A percentile compares a stretch with the other conserved stretches of the same genome.
phyloP scores from a whole-genome alignment of 371 early-diverging fungal species.

The Apophysomyces variabilis region DNA sequence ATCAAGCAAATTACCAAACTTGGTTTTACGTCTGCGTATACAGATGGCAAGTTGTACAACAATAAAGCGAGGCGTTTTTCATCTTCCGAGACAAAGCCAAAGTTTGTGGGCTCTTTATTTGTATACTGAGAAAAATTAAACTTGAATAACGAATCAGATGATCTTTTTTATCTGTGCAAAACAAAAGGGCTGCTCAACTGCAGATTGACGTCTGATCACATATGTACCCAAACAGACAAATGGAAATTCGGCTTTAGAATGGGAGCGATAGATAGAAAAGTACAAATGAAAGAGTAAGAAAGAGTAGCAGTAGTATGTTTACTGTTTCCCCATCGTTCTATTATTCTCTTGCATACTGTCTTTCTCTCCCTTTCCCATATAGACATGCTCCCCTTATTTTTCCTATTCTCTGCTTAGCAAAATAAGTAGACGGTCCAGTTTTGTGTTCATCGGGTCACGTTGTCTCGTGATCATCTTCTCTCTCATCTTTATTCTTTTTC shows the following conservation, averaged over 20 bases:
- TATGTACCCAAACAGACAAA: not conserved
- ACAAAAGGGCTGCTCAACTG: not conserved
- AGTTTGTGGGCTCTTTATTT: not conserved
- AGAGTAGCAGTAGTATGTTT: too few relatives aligned
- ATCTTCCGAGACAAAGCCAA: constrained; percentile 6
- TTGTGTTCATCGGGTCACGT: constrained; percentile 3
- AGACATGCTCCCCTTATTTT: too few relatives aligned
- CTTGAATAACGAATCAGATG: constrained; percentile 5
- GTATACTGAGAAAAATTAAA: not conserved
- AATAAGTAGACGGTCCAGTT: not conserved
- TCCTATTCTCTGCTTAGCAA: not conserved
- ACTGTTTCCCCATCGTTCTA: too few relatives aligned
- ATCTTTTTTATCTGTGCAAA: not conserved
- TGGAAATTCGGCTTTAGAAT: too few relatives aligned
- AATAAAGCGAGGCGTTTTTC: constrained; percentile 4
- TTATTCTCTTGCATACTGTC: too few relatives aligned
- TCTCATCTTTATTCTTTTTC: not conserved
- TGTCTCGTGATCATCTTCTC: constrained; percentile 3
- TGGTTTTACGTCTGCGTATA: not conserved
- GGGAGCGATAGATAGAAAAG: too few relatives aligned
- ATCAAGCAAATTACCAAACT: constrained; percentile 12
- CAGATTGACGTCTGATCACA: not conserved
- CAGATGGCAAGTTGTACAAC: not conserved
- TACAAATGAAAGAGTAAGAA: too few relatives aligned
- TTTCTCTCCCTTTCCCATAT: too few relatives aligned